Evolutionary conservation across 208 protist genomes (phyloP).

Genomic region (Acanthamoeba royreba): DNA sequence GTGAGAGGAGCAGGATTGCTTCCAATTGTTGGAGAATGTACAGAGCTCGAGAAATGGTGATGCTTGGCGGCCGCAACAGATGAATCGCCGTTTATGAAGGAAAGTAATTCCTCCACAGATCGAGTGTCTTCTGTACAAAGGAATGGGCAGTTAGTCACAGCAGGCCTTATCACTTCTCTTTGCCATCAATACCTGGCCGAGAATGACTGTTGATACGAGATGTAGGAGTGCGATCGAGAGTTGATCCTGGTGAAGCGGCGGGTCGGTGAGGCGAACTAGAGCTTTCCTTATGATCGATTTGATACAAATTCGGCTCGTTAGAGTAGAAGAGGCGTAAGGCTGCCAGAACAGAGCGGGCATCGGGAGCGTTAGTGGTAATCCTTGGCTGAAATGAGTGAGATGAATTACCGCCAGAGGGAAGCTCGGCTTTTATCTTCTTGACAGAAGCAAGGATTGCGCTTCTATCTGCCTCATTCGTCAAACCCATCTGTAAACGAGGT

Average conservation of each 20-base stretch:
- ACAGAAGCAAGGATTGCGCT: background rate
- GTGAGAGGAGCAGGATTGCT: background rate
- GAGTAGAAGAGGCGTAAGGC: slow-evolving; percentile 32
- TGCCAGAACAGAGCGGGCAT: background rate
- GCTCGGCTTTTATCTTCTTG: slow-evolving; percentile 42
- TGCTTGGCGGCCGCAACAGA: background rate
- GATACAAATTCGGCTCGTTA: slow-evolving; percentile 44
- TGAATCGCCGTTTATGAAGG: slow-evolving; percentile 30
- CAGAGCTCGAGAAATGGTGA: background rate
- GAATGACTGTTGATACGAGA: background rate
- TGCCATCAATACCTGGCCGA: background rate
- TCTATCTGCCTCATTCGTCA: background rate
- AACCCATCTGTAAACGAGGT: background rate
- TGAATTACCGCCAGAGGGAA: background rate
- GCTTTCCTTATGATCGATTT: slow-evolving; percentile 24
- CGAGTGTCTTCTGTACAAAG: slow-evolving; percentile 18
- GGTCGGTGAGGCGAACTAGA: background rate
- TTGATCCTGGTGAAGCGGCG: background rate
- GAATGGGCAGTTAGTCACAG: background rate
- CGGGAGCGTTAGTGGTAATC: too few species aligned
- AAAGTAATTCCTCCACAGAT: slow-evolving; percentile 25
- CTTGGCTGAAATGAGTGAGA: background rate
- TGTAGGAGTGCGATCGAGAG: background rate
- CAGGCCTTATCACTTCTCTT: too few species aligned
- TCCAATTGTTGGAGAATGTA: background rate